Evolutionary conservation across 495 filamentous ascomycete genomes (phyloP), one percentile per base, ranked within the genome.

Genomic region (Filosporella fistucella): DNA sequence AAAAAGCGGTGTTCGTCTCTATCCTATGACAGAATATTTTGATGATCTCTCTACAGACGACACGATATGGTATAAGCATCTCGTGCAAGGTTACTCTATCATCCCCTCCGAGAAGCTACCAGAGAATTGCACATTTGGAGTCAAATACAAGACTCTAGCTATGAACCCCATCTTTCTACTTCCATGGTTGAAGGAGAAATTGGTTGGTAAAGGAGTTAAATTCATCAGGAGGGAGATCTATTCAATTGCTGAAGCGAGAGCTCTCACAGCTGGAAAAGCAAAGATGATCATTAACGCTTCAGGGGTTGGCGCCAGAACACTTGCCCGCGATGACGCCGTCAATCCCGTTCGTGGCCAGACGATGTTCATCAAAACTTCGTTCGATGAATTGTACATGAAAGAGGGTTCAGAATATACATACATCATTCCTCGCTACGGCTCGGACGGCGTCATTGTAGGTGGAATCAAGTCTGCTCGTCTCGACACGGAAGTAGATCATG

Each of bases 401-500:
- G 69, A 69, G 41, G 72, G 71, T 26, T 56, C 61, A 7, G 69
- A 74, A 44, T 76, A 76, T 41, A 74, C 71, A 14, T 74, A 76
- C 49, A 55, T 76, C 16, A 76, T 76, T 34, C 72, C 72, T 16
- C 65, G 71, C n/a, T 63, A 68, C 4, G 43, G 62, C 4, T 66
- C 69, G 11, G 56, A 62, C 6, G 71, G 69, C 7, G 62, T 74
- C 4, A 63, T 76, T 1, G 46, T 76, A 16, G 72, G 72, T 11
- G 72, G 72, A 1, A 64, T 71, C 37, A 76, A 74, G 42, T 65
- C 71, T 29, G 57, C 58, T 43, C 65, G 55, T 21, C 34, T 54
- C 18, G 56, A 59, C 42, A 18, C 45, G 8, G 51, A 58, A 10
- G 51, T 54, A 0, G 56, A 59, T 50, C 26, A 22, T 7, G 47